Base-by-base conservation (phyloP, 2,329 filamentous ascomycete species). In the Alternaria consortialis region DNA sequence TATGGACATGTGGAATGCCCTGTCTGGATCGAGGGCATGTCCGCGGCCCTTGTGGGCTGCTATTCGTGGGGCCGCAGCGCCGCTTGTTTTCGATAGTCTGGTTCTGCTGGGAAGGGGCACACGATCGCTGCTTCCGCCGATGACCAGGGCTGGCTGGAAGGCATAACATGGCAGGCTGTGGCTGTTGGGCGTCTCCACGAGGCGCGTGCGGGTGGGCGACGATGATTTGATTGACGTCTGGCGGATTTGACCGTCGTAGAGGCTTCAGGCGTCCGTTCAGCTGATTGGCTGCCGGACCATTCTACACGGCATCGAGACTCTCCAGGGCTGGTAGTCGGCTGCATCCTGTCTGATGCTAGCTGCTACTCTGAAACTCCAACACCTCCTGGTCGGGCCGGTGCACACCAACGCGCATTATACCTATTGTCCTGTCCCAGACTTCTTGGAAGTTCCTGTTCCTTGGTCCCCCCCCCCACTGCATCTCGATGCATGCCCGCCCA, bases 351-450 rank as follows among this genome's bases (percentile, higher is more conserved):
- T 29, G n/a, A 29, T 55, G 58, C 54, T 65, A 60, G 53, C 46
- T 59, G 58, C 60, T 17, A 44, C 53, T 60, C 58, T 68, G 65
- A 68, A 68, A 68, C 65, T 42, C 56, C 32, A 53, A 53, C 60
- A 58, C 60, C 65, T 67, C 65, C 65, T 67, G 65, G 39, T 37
- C 29, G 47, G 56, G 39, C 36, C 34, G 32, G 48, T 34, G 48
- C 53, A 51, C 47, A 57, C 52, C 25, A 53, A 37, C 50, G 17
- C 37, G 46, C 50, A 17, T 29, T 58, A 55, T 58, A 58, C 56
- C 43, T 55, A 48, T 36, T 42, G 32, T 44, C 56, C 44, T 56
- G 50, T 54, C 48, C 40, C 52, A 34, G 20, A 36, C 32, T 50
- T 37, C 20, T 23, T 50, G 31, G 17, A 11, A 25, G 46, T 4